These are phyloP conservation scores for Albophoma yamanashiensis DNA, from an alignment of 2,329 filamentous ascomycete species.

Conservation along the genomic window DNA sequence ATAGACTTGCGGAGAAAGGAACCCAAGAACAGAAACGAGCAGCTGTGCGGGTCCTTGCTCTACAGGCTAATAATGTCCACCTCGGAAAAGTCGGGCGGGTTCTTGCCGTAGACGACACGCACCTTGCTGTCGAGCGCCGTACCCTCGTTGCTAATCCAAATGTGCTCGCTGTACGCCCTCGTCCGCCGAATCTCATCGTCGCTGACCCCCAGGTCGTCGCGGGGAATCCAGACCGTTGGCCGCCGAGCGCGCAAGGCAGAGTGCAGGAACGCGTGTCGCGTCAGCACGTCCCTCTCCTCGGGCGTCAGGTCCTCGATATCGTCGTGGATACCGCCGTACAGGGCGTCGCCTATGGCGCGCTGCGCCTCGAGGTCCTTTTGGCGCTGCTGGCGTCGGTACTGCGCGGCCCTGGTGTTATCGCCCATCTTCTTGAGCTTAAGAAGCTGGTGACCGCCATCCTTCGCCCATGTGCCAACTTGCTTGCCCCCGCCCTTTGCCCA, in stretches of 20 bases:
- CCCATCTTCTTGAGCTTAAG: conserved; percentile 27
- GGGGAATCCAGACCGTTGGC: conserved; percentile 88
- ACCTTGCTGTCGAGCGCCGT: conserved; percentile 77
- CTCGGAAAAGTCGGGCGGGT: conserved; percentile 84
- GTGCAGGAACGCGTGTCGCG: conserved; percentile 84
- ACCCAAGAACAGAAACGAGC: not conserved
- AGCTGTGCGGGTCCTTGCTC: not conserved
- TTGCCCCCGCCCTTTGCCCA: conserved; percentile 27
- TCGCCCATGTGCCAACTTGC: conserved; percentile 22
- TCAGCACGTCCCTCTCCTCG: conserved; percentile 75
- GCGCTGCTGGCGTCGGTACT: conserved; percentile 37
- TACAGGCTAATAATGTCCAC: conserved; percentile 75
- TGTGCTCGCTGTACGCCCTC: conserved; percentile 60
- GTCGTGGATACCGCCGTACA: conserved; percentile 82
- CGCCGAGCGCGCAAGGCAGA: conserved; percentile 73
- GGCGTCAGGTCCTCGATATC: conserved; percentile 91
- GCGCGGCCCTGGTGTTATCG: conserved; percentile 26
- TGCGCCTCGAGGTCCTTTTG: conserved; percentile 61
- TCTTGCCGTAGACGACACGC: conserved; percentile 71
- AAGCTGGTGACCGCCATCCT: conserved; percentile 36
- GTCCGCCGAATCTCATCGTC: conserved; percentile 84
- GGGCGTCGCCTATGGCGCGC: conserved; percentile 61
- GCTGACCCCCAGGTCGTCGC: conserved; percentile 79
- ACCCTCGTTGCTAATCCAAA: conserved; percentile 93
- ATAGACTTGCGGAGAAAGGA: not conserved